Base-by-base conservation (phyloP, 2,329 filamentous ascomycete genomes). In the Botrytis porri region DNA sequence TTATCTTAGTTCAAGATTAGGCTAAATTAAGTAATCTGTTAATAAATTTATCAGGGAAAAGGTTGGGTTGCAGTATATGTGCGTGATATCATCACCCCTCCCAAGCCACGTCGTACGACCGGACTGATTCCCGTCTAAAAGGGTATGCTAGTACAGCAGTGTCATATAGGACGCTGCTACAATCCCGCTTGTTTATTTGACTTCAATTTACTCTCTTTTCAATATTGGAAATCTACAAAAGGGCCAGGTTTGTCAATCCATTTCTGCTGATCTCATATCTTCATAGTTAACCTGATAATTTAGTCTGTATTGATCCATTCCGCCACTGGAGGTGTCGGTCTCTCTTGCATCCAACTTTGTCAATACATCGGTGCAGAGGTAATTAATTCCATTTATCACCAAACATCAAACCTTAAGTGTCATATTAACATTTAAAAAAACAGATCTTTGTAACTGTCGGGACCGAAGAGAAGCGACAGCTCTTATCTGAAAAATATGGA, bases 391-490 rank as follows among this genome's bases (percentile, higher is more conserved):
- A 63, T 41, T 41, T n/a, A n/a, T n/a, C n/a, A n/a, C n/a, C n/a
- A n/a, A n/a, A n/a, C n/a, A n/a, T n/a, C n/a, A n/a, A n/a, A n/a
- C n/a, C n/a, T n/a, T n/a, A n/a, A n/a, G n/a, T n/a, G n/a, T 45
- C 35, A 41, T 16, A 43, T 25, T 39, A 41, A 43, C 25, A 41
- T 12, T 2, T 18, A 2, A 64, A n/a, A 22, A 41, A 18, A 22
- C 61, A 82, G 59, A 77, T 88, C 6, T 85, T 84, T 73, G 81
- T 81, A 3, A 70, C 67, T 41, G 67, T 70, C n/a, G 54, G 67
- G 20, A 70, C 16, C 10, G n/a, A 61, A 12, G 57, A 61, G 29
- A 70, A 70, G 54, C 48, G 67, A 6, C 25, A 48, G 4, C 62
- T 70, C 39, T 29, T 70, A 16, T 51, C 29, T 29, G 16, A 54